Percentiles rank a stretch among this genome's conserved stretches.
These are phyloP conservation scores for Gossypium arboreum DNA, from an alignment of 345 rosid genomes.

Conservation along the genomic window DNA sequence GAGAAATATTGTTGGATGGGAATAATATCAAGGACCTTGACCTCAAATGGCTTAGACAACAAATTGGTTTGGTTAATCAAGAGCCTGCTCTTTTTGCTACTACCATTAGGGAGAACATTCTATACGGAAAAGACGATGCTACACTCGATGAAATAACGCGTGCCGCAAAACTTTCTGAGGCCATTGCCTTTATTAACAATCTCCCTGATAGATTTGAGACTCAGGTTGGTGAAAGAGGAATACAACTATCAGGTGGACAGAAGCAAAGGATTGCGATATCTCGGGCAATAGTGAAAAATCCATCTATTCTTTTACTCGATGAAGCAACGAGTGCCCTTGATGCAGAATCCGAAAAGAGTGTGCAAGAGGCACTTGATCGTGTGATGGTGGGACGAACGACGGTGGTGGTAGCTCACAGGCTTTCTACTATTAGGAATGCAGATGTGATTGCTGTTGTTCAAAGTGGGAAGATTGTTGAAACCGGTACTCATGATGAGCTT, in stretches of 20 bases:
- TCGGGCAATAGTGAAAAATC: constrained; percentile 89
- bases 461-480: constrained; percentile 77
- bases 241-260: constrained; percentile 94
- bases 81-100: constrained; percentile 95
- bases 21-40: constrained; percentile 56
- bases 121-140: constrained; percentile 86
- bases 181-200: constrained; percentile 71
- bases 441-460: constrained; percentile 82
- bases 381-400: constrained; percentile 96
- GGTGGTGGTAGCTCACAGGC: constrained; percentile 84
- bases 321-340: constrained; percentile 98
- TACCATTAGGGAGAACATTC: constrained; percentile 74
- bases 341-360: constrained; percentile 92
- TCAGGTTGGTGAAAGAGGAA: constrained; percentile 97
- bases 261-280: constrained; percentile 94
- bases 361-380: constrained; percentile 91
- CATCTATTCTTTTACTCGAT: constrained; percentile 80
- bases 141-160: constrained; percentile 58
- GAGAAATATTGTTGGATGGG: constrained; percentile 66
- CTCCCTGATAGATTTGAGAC: constrained; percentile 93
- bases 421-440: constrained; percentile 86
- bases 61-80: constrained; percentile 88
- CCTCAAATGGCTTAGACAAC: constrained; percentile 80
- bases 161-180: constrained; percentile 91
- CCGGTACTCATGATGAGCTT: constrained; percentile 86